phyloP scores from a whole-genome alignment of 495 filamentous ascomycete species.

The Aspergillus coremiiformis region DNA sequence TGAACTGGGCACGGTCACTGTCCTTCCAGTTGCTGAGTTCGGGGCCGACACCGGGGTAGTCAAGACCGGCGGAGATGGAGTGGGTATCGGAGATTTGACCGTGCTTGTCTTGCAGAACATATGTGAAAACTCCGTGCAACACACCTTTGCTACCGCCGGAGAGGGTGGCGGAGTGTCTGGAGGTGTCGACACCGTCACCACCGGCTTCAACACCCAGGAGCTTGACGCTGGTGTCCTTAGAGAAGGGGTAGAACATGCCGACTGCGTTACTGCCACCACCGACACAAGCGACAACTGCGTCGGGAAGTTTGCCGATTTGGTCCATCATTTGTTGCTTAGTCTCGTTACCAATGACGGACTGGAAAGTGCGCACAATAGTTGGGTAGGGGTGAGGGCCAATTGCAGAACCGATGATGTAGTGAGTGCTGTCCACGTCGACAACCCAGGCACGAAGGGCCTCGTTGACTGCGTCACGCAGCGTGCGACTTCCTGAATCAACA shows the following conservation, averaged over 20 bases:
- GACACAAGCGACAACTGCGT: slow-evolving; percentile 93
- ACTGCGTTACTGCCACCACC: slow-evolving; percentile 87
- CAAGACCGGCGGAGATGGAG: slow-evolving; percentile 92
- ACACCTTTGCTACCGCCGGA: slow-evolving; percentile 85
- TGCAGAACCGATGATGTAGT: slow-evolving; percentile 93
- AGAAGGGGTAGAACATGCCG: slow-evolving; percentile 96
- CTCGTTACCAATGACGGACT: slow-evolving; percentile 86
- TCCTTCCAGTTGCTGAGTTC: slow-evolving; percentile 94
- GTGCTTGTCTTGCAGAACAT: slow-evolving; percentile 83
- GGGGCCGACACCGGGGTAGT: slow-evolving; percentile 94
- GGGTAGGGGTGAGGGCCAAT: slow-evolving; percentile 95
- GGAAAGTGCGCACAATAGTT: slow-evolving; percentile 92
- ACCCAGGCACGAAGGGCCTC: slow-evolving; percentile 89
- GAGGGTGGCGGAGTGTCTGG: slow-evolving; percentile 82
- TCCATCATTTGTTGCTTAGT: slow-evolving; percentile 82
- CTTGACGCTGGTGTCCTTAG: slow-evolving; percentile 74
- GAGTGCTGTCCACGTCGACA: slow-evolving; percentile 74
- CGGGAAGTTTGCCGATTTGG: slow-evolving; percentile 77
- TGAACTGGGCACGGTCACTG: slow-evolving; percentile 71
- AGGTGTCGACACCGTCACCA: slow-evolving; percentile 88
- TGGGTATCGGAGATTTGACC: slow-evolving; percentile 94
- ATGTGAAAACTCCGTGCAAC: slow-evolving; percentile 90
- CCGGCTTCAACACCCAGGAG: slow-evolving; percentile 92
- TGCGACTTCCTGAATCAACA: slow-evolving; percentile 77
- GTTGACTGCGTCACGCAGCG: slow-evolving; percentile 92